Evolutionary conservation across 2,329 filamentous ascomycete species (phyloP).

Genomic region (Colletotrichum aenigma): DNA sequence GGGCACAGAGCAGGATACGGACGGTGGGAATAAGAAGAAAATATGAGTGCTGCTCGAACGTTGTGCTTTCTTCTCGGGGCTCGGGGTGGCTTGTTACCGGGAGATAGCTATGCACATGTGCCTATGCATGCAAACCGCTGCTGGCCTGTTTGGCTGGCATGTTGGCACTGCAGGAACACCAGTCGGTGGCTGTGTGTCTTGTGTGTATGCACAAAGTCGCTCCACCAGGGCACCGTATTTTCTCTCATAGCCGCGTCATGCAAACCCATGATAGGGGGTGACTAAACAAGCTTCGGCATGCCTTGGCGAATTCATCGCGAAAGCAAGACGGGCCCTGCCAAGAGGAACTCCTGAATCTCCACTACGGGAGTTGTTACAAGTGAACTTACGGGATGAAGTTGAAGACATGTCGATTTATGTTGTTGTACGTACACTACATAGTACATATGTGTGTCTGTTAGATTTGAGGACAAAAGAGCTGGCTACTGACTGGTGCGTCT

Average conservation of each 20-base stretch:
- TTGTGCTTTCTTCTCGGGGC: not conserved
- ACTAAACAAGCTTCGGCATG: slow-evolving; percentile 8
- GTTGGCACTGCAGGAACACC: not conserved
- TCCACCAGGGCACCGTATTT: slow-evolving; percentile 8
- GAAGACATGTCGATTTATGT: not conserved
- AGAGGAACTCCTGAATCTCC: not conserved
- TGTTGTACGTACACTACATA: not conserved
- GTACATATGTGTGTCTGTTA: not conserved
- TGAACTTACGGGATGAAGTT: not conserved
- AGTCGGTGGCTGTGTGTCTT: not conserved
- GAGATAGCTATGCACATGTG: not conserved
- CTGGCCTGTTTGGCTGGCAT: not conserved
- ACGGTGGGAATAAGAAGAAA: not conserved
- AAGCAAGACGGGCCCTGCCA: not conserved
- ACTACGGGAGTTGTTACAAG: not conserved
- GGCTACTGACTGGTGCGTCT: not conserved
- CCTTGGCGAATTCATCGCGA: not conserved
- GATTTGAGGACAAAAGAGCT: not conserved
- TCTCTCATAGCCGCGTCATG: slow-evolving; percentile 3
- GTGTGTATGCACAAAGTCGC: not conserved
- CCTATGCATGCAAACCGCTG: not conserved
- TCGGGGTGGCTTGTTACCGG: not conserved
- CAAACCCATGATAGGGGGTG: slow-evolving; percentile 6
- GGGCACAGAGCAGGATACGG: not conserved
- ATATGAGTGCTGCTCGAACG: not conserved